phyloP scores from a whole-genome alignment of 2,329 filamentous ascomycete species.

The Pseudogymnoascus sp. region DNA sequence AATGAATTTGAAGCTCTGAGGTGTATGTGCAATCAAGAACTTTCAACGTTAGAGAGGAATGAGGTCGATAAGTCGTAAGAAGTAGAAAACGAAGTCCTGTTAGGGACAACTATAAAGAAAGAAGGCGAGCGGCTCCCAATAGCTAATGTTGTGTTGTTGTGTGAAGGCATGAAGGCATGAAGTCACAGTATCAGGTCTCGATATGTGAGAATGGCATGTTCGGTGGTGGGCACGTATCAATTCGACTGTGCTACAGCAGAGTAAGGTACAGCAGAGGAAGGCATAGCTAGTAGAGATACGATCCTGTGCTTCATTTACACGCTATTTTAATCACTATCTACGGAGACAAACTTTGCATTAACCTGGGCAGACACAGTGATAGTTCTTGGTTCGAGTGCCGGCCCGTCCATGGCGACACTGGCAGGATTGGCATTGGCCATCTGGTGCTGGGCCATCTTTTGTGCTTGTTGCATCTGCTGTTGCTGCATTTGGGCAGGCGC shows the following conservation, averaged over 20 bases:
- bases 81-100: background rate
- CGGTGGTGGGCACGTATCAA: background rate
- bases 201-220: background rate
- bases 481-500: background rate
- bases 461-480: background rate
- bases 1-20: background rate
- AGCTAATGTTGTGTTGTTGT: background rate
- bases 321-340: background rate
- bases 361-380: slow-evolving; percentile 16
- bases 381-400: slow-evolving; percentile 15
- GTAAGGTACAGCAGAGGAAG: background rate
- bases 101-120: background rate
- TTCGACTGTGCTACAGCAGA: too few species aligned
- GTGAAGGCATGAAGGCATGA: background rate
- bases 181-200: too few species aligned
- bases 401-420: slow-evolving; percentile 1
- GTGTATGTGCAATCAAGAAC: background rate
- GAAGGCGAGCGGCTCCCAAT: background rate
- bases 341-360: slow-evolving; percentile 15
- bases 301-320: background rate
- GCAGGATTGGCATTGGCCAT: background rate
- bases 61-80: background rate
- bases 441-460: background rate
- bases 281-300: background rate
- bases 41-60: background rate